These are phyloP conservation scores for Cordyceps sp. DNA, from an alignment of 2,329 filamentous ascomycete species.

Conservation along the genomic window DNA sequence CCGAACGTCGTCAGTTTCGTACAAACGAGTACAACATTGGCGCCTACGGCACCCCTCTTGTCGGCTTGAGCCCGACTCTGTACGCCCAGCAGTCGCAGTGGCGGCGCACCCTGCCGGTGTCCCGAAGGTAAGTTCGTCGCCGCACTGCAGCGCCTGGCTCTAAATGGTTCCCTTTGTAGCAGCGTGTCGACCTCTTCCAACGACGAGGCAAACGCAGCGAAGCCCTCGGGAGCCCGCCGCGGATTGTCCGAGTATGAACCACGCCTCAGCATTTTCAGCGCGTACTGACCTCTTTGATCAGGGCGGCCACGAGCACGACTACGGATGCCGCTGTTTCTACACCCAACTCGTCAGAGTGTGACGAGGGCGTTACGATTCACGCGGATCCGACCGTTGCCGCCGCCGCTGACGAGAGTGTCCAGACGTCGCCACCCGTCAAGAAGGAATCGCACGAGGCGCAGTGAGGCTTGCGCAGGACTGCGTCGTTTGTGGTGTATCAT, in stretches of 20 bases:
- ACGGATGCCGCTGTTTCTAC: slow-evolving; percentile 20
- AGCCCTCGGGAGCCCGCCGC: slow-evolving; percentile 14
- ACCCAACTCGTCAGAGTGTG: slow-evolving; percentile 28
- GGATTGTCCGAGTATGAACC: slow-evolving; percentile 20
- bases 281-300: slow-evolving; percentile 17
- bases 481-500: slow-evolving; percentile 2
- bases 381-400: slow-evolving; percentile 29
- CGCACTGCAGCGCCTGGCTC: neutral
- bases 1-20: slow-evolving; percentile 86
- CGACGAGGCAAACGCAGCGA: slow-evolving; percentile 11
- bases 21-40: slow-evolving; percentile 86
- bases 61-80: slow-evolving; percentile 30
- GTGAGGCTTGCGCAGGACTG: slow-evolving; percentile 3
- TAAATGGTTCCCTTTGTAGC: slow-evolving; percentile 4
- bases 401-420: slow-evolving; percentile 21
- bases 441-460: slow-evolving; percentile 16
- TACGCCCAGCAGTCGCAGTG: slow-evolving; percentile 20
- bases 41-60: slow-evolving; percentile 46
- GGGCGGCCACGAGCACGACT: slow-evolving; percentile 22
- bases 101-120: slow-evolving; percentile 14
- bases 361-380: slow-evolving; percentile 37
- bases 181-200: slow-evolving; percentile 12
- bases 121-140: slow-evolving; percentile 13
- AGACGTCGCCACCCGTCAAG: slow-evolving; percentile 31
- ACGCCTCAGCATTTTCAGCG: slow-evolving; percentile 7